Evolutionary conservation across 108 stramenopile genomes (phyloP), one percentile per base, ranked within the genome.

Genomic region (Nitzschia inconspicua): DNA sequence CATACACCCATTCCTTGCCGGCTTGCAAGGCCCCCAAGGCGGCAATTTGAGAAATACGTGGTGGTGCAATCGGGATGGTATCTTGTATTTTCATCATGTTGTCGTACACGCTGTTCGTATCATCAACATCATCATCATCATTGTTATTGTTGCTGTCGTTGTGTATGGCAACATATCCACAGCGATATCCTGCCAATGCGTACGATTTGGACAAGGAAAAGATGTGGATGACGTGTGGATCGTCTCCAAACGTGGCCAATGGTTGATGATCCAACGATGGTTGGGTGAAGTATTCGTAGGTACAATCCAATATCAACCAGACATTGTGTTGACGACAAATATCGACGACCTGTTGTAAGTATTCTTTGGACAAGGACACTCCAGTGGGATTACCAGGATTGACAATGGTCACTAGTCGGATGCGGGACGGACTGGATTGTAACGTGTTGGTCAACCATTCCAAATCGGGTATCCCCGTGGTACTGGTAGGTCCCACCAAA

Each of bases 371-470:
- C 31, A 89, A 68, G 7, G 88, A 68, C 3, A 88, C 77, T 16
- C 96, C 96, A 2, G 93, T 88, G 6, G 96, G 96, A 73, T 97
- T 97, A 6, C 93, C 89, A 20, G 96, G 96, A 63, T 95, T 95
- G 9, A 86, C 84, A 37, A 96, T 65, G 9, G 94, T 93, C 4
- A 97, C 93, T 75, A 94, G 78, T 27, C 74, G 63, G 40, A 88
- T 86, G 19, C 47, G 42, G 35, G 61, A 50, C 22, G 61, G 62
- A 0, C 50, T 48, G 36, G 48, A 22, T 46, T 77, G 78, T 34
- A 89, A 60, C 9, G 60, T 54, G 4, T 67, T 34, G 61, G 70
- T 42, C 6, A 91, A 70, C 84, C 86, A 84, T 4, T 60, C 50
- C 25, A 68, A 24, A 72, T 81, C 74, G 9, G 86, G 88, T 19